Percentiles rank a stretch among this genome's conserved stretches.
Conservation (phyloP, 83 land plant species). For the Picea abies region DNA sequence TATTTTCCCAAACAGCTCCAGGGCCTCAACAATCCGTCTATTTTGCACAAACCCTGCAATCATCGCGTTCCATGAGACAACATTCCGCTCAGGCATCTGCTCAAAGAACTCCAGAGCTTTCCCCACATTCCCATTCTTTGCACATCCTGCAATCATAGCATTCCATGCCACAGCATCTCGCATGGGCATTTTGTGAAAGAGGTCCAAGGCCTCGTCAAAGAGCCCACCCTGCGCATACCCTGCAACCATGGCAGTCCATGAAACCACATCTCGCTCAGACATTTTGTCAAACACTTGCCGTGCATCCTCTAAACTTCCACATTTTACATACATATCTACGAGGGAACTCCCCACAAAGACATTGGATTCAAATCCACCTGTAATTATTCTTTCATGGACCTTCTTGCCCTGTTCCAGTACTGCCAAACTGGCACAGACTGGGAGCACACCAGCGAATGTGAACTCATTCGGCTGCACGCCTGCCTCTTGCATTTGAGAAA, state of each 20-base stretch:
- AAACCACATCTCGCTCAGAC: slow-evolving; percentile 8
- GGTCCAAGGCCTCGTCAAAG: slow-evolving; percentile 6
- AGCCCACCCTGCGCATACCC: slow-evolving; percentile 21
- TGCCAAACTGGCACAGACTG: slow-evolving; percentile 28
- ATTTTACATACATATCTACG: neutral
- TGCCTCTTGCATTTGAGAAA: slow-evolving; percentile 21
- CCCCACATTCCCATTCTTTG: slow-evolving; percentile 31
- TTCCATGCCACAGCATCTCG: slow-evolving; percentile 19
- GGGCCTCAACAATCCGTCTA: slow-evolving; percentile 32
- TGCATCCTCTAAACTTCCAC: slow-evolving; percentile 2
- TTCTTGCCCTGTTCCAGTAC: slow-evolving; percentile 27
- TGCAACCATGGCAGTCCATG: slow-evolving; percentile 28
- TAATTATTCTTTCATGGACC: slow-evolving; percentile 27
- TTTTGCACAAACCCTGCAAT: slow-evolving; percentile 37
- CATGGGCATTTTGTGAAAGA: slow-evolving; percentile 27
- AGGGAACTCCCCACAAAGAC: slow-evolving; percentile 18
- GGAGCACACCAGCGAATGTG: slow-evolving; percentile 30
- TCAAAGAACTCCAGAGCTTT: slow-evolving; percentile 30
- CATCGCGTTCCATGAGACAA: slow-evolving; percentile 35
- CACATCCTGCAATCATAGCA: slow-evolving; percentile 38
- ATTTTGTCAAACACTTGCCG: slow-evolving; percentile 6
- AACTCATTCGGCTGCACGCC: slow-evolving; percentile 27
- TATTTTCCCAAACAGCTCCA: slow-evolving; percentile 26
- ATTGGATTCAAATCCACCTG: slow-evolving; percentile 20
- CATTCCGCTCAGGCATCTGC: slow-evolving; percentile 31